phyloP scores from a whole-genome alignment of 2,329 filamentous ascomycete species.

The Colletotrichum falcatum region DNA sequence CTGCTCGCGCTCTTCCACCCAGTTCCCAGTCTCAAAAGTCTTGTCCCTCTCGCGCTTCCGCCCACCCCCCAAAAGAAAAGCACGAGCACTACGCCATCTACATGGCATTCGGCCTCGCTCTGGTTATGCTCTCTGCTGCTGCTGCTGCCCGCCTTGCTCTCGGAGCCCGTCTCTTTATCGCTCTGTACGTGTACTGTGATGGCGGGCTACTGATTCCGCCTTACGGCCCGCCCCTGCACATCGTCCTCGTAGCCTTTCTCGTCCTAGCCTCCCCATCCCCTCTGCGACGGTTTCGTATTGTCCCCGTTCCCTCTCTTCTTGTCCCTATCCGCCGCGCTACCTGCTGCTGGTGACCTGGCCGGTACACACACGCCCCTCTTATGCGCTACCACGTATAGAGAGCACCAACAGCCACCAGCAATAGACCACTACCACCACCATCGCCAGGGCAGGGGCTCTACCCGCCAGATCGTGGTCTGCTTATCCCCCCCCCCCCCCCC shows the following conservation, averaged over 20 bases:
- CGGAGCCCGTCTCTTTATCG: background rate
- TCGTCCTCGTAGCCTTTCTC: conserved; percentile 30
- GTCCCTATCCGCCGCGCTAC: conserved; percentile 30
- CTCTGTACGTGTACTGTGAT: too few relatives aligned
- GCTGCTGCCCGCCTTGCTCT: conserved; percentile 24
- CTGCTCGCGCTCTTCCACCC: background rate
- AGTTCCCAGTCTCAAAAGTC: conserved; percentile 27
- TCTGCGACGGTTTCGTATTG: conserved; percentile 41
- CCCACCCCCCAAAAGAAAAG: conserved; percentile 10
- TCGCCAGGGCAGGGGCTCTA: conserved; percentile 3
- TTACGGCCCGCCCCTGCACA: conserved; percentile 22
- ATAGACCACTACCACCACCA: background rate
- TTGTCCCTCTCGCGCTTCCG: conserved; percentile 33
- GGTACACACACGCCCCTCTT: conserved; percentile 15
- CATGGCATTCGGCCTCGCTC: background rate
- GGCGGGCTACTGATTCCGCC: conserved; percentile 20
- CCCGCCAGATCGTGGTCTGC: conserved; percentile 32
- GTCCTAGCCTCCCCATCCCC: conserved; percentile 38
- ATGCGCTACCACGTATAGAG: background rate
- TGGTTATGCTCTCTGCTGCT: background rate
- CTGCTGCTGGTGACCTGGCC: conserved; percentile 6
- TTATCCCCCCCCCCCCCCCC: background rate
- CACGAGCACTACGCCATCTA: conserved; percentile 18
- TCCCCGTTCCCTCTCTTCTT: conserved; percentile 35
- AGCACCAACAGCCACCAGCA: conserved; percentile 3